phyloP scores from a whole-genome alignment of 352 stramenopile genomes.

The Pythium guiyangense region DNA sequence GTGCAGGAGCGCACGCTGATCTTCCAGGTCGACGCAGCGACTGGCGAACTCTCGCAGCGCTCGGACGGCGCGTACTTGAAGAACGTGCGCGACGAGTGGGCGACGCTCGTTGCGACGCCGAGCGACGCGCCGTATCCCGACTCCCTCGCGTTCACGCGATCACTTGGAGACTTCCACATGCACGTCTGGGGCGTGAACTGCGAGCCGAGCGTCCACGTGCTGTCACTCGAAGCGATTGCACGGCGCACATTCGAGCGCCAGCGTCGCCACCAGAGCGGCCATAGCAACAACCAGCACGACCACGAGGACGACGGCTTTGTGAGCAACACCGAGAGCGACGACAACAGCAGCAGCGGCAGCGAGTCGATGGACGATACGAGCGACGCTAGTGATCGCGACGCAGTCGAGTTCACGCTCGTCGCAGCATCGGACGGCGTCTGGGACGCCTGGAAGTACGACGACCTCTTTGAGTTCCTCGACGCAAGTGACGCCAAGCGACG shows the following conservation, averaged over 20 bases:
- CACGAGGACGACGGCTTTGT: constrained; percentile 11
- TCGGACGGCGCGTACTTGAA: constrained; percentile 78
- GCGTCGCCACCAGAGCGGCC: background rate
- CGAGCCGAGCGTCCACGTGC: constrained; percentile 50
- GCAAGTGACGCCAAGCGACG: background rate
- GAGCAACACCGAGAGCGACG: constrained; percentile 13
- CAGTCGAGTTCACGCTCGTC: constrained; percentile 45
- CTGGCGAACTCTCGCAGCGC: constrained; percentile 30
- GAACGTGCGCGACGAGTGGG: constrained; percentile 91
- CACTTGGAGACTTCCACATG: constrained; percentile 86
- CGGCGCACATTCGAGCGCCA: constrained; percentile 8
- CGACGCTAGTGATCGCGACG: background rate
- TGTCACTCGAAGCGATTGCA: constrained; percentile 41
- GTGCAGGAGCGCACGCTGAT: constrained; percentile 25
- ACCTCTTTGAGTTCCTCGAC: constrained; percentile 48
- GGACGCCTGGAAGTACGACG: constrained; percentile 88
- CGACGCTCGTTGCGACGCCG: constrained; percentile 76
- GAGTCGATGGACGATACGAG: background rate
- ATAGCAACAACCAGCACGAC: constrained; percentile 19
- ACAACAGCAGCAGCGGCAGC: constrained; percentile 16
- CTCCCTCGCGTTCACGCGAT: constrained; percentile 84
- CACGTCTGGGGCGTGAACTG: constrained; percentile 78
- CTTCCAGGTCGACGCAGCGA: constrained; percentile 23
- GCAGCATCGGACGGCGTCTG: constrained; percentile 83
- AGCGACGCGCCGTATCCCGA: constrained; percentile 63